Evolutionary conservation across 73 alveolate species (phyloP).

Genomic region (Paramecium caudatum): DNA sequence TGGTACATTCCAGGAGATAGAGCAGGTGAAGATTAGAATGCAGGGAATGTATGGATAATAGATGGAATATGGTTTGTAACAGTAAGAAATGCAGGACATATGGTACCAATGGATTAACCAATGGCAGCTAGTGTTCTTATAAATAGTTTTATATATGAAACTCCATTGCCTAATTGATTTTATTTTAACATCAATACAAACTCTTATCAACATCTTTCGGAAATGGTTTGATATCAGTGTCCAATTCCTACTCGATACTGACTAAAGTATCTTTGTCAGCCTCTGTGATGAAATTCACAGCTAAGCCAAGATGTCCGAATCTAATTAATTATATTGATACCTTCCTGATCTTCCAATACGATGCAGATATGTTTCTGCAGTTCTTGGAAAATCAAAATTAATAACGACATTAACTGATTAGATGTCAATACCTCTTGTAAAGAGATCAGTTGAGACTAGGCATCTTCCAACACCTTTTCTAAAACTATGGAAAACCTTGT

Average conservation of each 20-base stretch:
- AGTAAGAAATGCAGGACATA: conserved; percentile 94
- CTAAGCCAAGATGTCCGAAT: conserved; percentile 95
- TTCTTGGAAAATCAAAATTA: conserved; percentile 98
- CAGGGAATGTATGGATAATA: conserved; percentile 45
- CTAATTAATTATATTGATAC: conserved; percentile 56
- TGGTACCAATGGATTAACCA: conserved; percentile 96
- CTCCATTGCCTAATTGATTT: conserved; percentile 41
- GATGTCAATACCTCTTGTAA: conserved; percentile 99
- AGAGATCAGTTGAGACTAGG: conserved; percentile 90
- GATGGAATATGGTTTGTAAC: conserved; percentile 85
- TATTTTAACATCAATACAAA: conserved; percentile 82
- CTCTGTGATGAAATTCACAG: conserved; percentile 91
- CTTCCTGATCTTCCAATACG: conserved; percentile 99
- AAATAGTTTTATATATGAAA: conserved; percentile 76
- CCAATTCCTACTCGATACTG: conserved; percentile 95
- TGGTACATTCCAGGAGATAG: conserved; percentile 44
- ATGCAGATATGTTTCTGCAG: conserved; percentile 98
- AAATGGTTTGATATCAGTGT: conserved; percentile 98
- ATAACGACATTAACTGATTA: conserved; percentile 98
- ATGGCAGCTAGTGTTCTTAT: conserved; percentile 83
- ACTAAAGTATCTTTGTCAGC: conserved; percentile 86
- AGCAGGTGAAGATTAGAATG: conserved; percentile 50
- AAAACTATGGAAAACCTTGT: conserved; percentile 95
- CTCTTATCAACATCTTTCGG: conserved; percentile 98
- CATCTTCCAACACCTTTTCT: conserved; percentile 92